Percentiles rank a stretch among this genome's conserved stretches.
Evolutionary conservation across 2,329 filamentous ascomycete species (phyloP).

Genomic region (Microcera coccophila): DNA sequence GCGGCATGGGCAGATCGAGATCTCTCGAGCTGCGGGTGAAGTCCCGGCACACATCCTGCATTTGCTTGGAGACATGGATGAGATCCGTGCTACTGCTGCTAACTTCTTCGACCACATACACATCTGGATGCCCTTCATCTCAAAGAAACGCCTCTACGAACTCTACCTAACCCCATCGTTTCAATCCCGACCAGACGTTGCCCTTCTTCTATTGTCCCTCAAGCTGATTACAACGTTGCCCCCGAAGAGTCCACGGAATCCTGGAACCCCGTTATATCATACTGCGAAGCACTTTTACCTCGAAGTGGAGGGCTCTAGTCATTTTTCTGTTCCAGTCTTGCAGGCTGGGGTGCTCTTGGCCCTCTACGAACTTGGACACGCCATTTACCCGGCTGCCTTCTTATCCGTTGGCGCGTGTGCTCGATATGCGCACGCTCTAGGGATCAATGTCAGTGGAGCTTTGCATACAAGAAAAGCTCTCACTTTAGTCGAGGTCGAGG

Average conservation of each 20-base stretch:
- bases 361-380: slow-evolving; percentile 11
- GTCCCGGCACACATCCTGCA: neutral
- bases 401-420: slow-evolving; percentile 11
- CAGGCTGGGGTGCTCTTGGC: slow-evolving; percentile 10
- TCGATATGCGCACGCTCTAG: slow-evolving; percentile 8
- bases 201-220: neutral
- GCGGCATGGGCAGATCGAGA: neutral
- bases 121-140: neutral
- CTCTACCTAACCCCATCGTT: neutral
- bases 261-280: slow-evolving; percentile 5
- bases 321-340: slow-evolving; percentile 9
- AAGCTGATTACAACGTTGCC: neutral
- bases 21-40: neutral
- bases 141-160: neutral
- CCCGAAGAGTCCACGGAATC: neutral
- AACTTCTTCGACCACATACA: neutral
- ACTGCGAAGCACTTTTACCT: slow-evolving; percentile 9
- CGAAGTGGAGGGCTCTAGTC: slow-evolving; percentile 5
- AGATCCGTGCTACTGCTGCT: neutral
- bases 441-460: slow-evolving; percentile 7
- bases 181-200: slow-evolving; percentile 1
- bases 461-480: neutral
- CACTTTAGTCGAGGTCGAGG: slow-evolving; percentile 9
- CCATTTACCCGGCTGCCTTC: slow-evolving; percentile 9
- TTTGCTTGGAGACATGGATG: neutral